Base-by-base conservation (phyloP, 352 stramenopile species). In the Phytophthora europaea region DNA sequence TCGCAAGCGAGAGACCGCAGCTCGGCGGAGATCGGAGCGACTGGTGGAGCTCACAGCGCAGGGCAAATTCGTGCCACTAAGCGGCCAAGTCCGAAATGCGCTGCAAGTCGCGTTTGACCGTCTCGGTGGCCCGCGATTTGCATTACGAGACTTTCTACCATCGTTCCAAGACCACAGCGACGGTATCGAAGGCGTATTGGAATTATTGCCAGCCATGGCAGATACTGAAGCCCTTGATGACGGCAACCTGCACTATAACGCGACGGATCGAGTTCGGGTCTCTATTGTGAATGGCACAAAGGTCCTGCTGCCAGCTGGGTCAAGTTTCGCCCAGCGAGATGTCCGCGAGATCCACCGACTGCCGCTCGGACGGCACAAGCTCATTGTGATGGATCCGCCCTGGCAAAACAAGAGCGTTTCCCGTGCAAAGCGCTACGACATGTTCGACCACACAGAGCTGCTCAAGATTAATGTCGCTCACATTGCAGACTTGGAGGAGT, bases 321-420 rank as follows among this genome's bases (percentile, higher is more conserved):
- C 67, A 0, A 65, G 28, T 16, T 87, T 89, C 47, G 71, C 65
- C 4, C 58, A 70, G 26, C 20, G 48, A 18, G 69, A 85, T 65
- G 71, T 82, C 3, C 61, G 75, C 20, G 64, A 72, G n/a, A 63
- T 81, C 28, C 12, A 66, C 10, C 57, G 53, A 60, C 55, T 81
- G 3, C 43, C 18, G n/a, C 61, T 81, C 10, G 70, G 57, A 48
- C 58, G 50, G 48, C 54, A 78, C 53, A 61, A 72, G 13, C 33
- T 79, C 9, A 90, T 94, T 52, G 62, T 91, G 15, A 86, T 93
- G 76, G 88, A 94, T 33, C 85, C 88, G 7, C 88, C 88, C 13
- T 94, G 88, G 88, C 73, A 87, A 48, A 94, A 94, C 80, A 94
- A 93, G 59, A 93, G 84, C 53, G 88, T 94, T 7, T 72, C 55